Evolutionary conservation across 164 flowering plant species (phyloP).

Genomic region (Macadamia tetraphylla): DNA sequence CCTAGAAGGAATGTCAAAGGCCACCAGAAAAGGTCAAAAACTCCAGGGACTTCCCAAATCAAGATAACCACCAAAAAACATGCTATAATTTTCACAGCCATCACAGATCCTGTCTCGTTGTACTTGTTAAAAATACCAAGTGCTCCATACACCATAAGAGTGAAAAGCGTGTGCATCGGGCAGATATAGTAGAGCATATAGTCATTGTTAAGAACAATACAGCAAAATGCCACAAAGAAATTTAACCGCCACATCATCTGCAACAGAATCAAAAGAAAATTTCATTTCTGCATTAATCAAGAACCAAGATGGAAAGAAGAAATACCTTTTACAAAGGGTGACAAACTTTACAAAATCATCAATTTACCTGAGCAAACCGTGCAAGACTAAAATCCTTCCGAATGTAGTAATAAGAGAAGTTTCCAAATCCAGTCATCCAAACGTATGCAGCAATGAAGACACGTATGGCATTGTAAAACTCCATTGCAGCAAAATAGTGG

Average conservation of each 20-base stretch:
- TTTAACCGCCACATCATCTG: conserved; percentile 99
- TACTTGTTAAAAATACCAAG: conserved; percentile 80
- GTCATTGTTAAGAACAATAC: conserved; percentile 86
- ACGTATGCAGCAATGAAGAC: conserved; percentile 97
- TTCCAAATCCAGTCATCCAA: conserved; percentile 99
- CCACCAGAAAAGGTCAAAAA: conserved; percentile 77
- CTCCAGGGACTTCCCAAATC: conserved; percentile 96
- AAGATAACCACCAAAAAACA: conserved; percentile 83
- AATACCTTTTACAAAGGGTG: background rate
- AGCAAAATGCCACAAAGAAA: conserved; percentile 82
- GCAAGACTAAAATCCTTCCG: conserved; percentile 88
- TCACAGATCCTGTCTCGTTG: conserved; percentile 82
- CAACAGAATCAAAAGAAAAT: conserved; percentile 19
- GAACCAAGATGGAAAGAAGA: background rate
- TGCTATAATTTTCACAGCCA: conserved; percentile 62
- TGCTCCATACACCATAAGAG: conserved; percentile 94
- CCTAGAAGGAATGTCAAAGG: conserved; percentile 78
- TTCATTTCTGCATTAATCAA: background rate
- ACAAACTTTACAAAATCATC: background rate
- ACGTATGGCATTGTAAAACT: conserved; percentile 95
- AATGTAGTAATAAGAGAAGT: conserved; percentile 94
- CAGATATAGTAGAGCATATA: conserved; percentile 93
- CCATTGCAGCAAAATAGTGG: conserved; percentile 96
- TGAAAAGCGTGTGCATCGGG: conserved; percentile 97
- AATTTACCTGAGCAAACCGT: conserved; percentile 83